Evolutionary conservation across 2,329 filamentous ascomycete genomes (phyloP), one percentile per base, ranked within the genome.

Genomic region (Onygena corvina): DNA sequence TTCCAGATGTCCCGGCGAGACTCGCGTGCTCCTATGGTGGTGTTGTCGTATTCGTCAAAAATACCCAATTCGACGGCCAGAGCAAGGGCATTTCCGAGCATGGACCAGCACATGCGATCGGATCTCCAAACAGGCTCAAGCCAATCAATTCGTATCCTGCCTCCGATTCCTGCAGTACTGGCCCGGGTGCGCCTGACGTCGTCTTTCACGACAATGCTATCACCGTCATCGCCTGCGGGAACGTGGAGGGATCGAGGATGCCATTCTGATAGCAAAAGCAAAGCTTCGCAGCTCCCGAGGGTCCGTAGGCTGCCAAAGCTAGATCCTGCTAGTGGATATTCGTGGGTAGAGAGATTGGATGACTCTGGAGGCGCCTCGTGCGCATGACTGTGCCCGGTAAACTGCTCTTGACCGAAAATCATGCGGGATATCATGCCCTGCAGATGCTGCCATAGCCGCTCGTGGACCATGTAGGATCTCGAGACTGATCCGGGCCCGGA

Each of bases 341-440:
- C 55, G 11, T 46, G n/a, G 2, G 36, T 8, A 4, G 47, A 51
- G 14, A 27, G 18, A 60, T 81, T 81, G 20, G 59, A 54, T 54
- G 72, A 74, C 14, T 73, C 68, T n/a, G 35, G 29, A 12, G 52
- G 42, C n/a, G 67, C 67, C 53, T 81, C 80, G 3, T 78, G 82
- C 63, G 77, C 84, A 36, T 77, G 81, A 2, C 75, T 80, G 4
- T 85, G 86, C 33, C 85, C 86, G 14, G 86, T 86, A 60, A 93
- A 92, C 34, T 89, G 84, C 64, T 94, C 87, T 60, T 93, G 87
- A 6, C 86, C 88, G 80, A 86, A 94, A n/a, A 94, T 78, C 58
- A 90, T 85, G 30, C 87, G 77, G 64, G 92, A 84, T 55, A 94
- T 88, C 83, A 94, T 93, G 52, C 85, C 83, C 48, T 87, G 81